Conservation (phyloP, 306 rosid genomes). For the Lagenaria siceraria region DNA sequence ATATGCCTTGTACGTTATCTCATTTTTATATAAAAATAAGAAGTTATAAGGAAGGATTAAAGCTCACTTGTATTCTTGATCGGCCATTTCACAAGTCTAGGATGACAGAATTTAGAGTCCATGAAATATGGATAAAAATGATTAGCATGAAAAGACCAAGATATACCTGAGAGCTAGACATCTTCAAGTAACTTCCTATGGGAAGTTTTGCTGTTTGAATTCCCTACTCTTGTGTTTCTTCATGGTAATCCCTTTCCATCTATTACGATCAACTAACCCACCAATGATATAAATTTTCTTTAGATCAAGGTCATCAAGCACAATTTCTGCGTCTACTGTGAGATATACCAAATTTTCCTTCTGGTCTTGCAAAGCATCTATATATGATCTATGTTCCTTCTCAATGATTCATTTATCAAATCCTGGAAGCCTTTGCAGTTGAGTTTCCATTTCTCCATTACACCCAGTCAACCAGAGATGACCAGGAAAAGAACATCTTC, state of each 20-base stretch:
- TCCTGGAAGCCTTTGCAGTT: conserved; percentile 59
- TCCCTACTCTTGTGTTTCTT: conserved; percentile 83
- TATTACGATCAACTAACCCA: conserved; percentile 83
- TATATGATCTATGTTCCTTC: conserved; percentile 52
- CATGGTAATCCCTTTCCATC: conserved; percentile 88
- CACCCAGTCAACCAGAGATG: conserved; percentile 93
- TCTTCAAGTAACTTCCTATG: conserved; percentile 63
- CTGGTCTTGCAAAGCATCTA: conserved; percentile 52
- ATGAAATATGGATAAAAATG: neutral
- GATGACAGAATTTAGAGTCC: neutral
- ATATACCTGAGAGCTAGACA: conserved; percentile 85
- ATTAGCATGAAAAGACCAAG: conserved; percentile 3
- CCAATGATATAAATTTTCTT: conserved; percentile 67
- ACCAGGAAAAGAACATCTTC: conserved; percentile 53
- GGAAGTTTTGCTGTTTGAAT: conserved; percentile 91
- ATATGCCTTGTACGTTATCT: neutral
- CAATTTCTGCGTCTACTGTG: conserved; percentile 75
- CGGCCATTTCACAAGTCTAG: neutral
- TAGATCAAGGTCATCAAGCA: conserved; percentile 73
- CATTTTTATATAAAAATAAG: neutral
- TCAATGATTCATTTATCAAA: conserved; percentile 75
- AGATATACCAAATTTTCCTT: conserved; percentile 72
- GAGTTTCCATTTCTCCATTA: conserved; percentile 55
- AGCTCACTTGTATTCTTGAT: neutral
- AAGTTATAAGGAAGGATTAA: neutral